Conservation (phyloP, 2,329 filamentous ascomycete genomes). For the Trichoderma atroviride region DNA sequence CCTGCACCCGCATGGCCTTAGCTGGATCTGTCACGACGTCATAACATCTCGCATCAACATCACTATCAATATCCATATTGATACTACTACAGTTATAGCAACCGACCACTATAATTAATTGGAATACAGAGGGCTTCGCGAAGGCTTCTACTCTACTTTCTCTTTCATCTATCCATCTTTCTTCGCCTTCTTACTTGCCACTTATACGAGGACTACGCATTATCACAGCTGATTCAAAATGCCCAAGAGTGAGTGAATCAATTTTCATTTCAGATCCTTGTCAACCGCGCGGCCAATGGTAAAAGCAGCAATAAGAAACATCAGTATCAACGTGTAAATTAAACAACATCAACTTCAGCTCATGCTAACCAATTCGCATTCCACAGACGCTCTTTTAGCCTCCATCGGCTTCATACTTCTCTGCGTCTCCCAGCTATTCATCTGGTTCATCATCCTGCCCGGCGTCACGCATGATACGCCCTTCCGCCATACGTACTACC, state of each 20-base stretch:
- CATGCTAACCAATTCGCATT: constrained; percentile 14
- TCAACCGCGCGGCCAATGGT: not conserved
- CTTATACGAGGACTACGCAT: constrained; percentile 1
- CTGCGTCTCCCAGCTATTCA: constrained; percentile 54
- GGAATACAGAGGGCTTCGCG: not conserved
- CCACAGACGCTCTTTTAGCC: constrained; percentile 46
- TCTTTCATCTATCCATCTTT: not conserved
- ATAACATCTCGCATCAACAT: not conserved
- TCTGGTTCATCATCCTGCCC: constrained; percentile 62
- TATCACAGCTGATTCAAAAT: constrained; percentile 28
- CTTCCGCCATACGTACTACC: constrained; percentile 80
- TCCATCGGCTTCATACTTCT: constrained; percentile 52
- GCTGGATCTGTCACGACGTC: constrained; percentile 3
- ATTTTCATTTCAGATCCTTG: not conserved
- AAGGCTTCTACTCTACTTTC: not conserved
- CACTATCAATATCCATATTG: not conserved
- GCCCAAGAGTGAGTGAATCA: constrained; percentile 32
- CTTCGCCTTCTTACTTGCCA: not conserved
- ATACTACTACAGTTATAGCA: not conserved
- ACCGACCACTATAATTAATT: not conserved
- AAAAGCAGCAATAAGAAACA: not conserved
- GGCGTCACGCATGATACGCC: constrained; percentile 54
- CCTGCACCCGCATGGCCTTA: not conserved
- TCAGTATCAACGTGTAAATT: not conserved
- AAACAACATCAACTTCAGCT: not conserved